phyloP scores from a whole-genome alignment of 2,329 filamentous ascomycete species.

The Ophiostoma sp. region DNA sequence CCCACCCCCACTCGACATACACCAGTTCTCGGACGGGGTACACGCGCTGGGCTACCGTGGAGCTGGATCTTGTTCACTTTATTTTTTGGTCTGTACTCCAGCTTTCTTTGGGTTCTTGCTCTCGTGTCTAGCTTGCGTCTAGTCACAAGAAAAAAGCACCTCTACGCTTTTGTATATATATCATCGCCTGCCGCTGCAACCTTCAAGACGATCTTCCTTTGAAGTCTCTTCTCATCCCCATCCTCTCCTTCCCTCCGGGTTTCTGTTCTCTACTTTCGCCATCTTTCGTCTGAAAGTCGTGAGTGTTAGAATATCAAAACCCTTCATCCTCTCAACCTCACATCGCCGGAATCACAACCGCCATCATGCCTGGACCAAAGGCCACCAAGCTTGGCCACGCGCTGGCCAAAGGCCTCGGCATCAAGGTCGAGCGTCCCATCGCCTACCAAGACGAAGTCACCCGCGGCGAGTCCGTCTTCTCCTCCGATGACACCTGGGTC shows the following conservation, averaged over 20 bases:
- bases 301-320: not conserved
- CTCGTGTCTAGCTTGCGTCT: conserved; percentile 2
- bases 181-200: conserved; percentile 17
- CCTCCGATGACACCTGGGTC: conserved; percentile 71
- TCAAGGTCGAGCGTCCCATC: conserved; percentile 73
- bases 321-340: not conserved
- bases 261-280: not conserved
- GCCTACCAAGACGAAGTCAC: conserved; percentile 62
- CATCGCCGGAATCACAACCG: not conserved
- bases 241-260: not conserved
- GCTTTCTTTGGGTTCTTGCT: conserved; percentile 9
- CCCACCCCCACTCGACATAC: conserved; percentile 18
- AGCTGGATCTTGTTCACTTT: conserved; percentile 24
- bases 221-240: not conserved
- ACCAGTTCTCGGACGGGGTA: not conserved
- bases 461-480: conserved; percentile 77
- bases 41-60: conserved; percentile 26
- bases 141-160: not conserved
- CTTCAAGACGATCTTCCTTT: not conserved
- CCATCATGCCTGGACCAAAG: conserved; percentile 28
- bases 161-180: conserved; percentile 22
- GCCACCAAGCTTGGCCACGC: conserved; percentile 65
- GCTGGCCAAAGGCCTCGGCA: conserved; percentile 77
- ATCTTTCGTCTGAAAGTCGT: not conserved
- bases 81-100: not conserved